These are phyloP conservation scores for Logfia minima DNA, from an alignment of 129 eudicot species.

Conservation along the genomic window DNA sequence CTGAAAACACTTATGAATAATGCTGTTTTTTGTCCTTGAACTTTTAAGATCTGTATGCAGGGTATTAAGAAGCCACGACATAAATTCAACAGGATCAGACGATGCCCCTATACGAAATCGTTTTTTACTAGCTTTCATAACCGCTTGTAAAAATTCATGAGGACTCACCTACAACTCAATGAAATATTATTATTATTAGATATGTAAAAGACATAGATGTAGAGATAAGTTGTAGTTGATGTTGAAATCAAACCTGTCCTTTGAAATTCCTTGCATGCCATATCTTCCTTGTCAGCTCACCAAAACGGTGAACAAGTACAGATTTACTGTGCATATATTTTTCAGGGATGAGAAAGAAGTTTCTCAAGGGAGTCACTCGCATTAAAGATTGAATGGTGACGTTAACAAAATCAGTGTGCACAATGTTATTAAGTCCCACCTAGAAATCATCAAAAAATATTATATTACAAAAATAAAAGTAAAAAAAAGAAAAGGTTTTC, in stretches of 20 bases:
- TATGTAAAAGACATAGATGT: background rate
- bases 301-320: conserved; percentile 89
- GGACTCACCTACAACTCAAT: conserved; percentile 75
- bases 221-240: background rate
- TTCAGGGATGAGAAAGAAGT: conserved; percentile 91
- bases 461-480: background rate
- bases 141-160: conserved; percentile 96
- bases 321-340: conserved; percentile 76
- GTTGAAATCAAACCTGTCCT: conserved; percentile 70
- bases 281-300: conserved; percentile 95
- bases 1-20: conserved; percentile 91
- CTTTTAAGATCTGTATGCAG: conserved; percentile 73
- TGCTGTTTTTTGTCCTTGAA: conserved; percentile 61
- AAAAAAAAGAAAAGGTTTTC: background rate
- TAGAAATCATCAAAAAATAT: conserved; percentile 28
- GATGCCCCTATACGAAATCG: conserved; percentile 81
- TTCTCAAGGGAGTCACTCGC: conserved; percentile 97
- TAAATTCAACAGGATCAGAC: conserved; percentile 92
- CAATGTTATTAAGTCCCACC: conserved; percentile 95
- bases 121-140: conserved; percentile 90
- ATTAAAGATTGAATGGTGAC: conserved; percentile 88
- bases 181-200: conserved; percentile 6
- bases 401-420: conserved; percentile 91
- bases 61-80: conserved; percentile 93
- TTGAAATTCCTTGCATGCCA: conserved; percentile 97